These are phyloP conservation scores for Dimargaris cristalligena DNA, from an alignment of 192 early-diverging fungal genomes.

Conservation along the genomic window DNA sequence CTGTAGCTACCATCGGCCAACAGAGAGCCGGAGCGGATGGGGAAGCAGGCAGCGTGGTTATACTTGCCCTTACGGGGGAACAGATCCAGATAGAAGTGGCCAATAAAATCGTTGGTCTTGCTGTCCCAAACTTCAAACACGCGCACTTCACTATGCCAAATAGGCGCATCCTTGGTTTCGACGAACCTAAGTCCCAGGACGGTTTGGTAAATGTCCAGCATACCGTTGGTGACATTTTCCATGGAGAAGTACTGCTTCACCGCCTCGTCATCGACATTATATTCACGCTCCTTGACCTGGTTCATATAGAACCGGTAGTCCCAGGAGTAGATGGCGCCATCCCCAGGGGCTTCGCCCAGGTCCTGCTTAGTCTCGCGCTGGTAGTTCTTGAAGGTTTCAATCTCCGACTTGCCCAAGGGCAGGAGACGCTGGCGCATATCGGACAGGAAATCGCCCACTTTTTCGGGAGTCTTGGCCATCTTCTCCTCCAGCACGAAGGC, in stretches of 20 bases:
- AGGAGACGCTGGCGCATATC: slow-evolving; percentile 39
- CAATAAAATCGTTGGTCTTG: slow-evolving; percentile 37
- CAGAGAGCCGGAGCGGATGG: slow-evolving; percentile 47
- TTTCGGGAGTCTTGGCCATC: slow-evolving; percentile 61
- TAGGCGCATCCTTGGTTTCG: slow-evolving; percentile 34
- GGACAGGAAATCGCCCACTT: slow-evolving; percentile 45
- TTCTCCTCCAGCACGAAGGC: slow-evolving; percentile 54
- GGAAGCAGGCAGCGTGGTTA: slow-evolving; percentile 66
- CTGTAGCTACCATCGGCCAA: slow-evolving; percentile 33
- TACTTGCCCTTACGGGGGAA: slow-evolving; percentile 58
- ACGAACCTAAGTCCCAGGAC: slow-evolving; percentile 53
- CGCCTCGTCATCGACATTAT: slow-evolving; percentile 56
- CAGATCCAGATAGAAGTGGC: slow-evolving; percentile 61
- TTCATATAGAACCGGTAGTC: slow-evolving; percentile 60
- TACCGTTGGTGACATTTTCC: slow-evolving; percentile 39
- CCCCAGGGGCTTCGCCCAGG: slow-evolving; percentile 26
- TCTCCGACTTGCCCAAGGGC: slow-evolving; percentile 38
- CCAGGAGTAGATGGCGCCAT: slow-evolving; percentile 49
- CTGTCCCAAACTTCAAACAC: slow-evolving; percentile 61
- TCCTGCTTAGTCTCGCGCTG: slow-evolving; percentile 38
- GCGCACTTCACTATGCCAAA: slow-evolving; percentile 71
- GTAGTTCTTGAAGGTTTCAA: slow-evolving; percentile 35
- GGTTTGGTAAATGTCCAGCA: slow-evolving; percentile 57
- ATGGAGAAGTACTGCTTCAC: slow-evolving; percentile 71
- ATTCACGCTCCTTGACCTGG: slow-evolving; percentile 50